Conservation (phyloP, 2,329 filamentous ascomycete species). For the Graphilbum ipis-grandicollis region DNA sequence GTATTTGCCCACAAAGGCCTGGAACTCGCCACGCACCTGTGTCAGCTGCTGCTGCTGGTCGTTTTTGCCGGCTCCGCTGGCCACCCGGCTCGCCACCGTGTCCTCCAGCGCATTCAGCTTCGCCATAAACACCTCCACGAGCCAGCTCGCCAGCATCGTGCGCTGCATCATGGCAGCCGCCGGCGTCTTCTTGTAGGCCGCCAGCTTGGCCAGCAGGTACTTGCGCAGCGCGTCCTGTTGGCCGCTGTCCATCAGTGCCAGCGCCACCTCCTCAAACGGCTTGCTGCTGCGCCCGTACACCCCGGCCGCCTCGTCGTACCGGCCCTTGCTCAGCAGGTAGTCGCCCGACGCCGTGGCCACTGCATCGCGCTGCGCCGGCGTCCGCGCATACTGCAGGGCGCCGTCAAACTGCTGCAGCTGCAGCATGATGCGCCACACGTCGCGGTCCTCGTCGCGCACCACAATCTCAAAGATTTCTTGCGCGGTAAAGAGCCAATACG, state of each 20-base stretch:
- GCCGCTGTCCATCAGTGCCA: slow-evolving; percentile 76
- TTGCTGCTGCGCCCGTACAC: slow-evolving; percentile 94
- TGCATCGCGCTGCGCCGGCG: slow-evolving; percentile 66
- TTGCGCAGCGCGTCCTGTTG: slow-evolving; percentile 83
- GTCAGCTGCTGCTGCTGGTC: slow-evolving; percentile 51
- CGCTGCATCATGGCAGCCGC: slow-evolving; percentile 58
- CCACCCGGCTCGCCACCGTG: slow-evolving; percentile 76
- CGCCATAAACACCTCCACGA: slow-evolving; percentile 92
- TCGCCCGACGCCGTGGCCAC: slow-evolving; percentile 88
- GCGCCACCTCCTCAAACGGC: slow-evolving; percentile 86
- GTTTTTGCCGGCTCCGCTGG: too few relatives aligned
- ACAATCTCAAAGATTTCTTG: slow-evolving; percentile 90
- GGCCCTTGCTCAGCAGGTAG: slow-evolving; percentile 63
- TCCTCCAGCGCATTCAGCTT: slow-evolving; percentile 92
- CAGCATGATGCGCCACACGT: slow-evolving; percentile 91
- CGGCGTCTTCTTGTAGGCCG: slow-evolving; percentile 57
- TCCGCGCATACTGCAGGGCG: slow-evolving; percentile 71
- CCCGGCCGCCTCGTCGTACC: slow-evolving; percentile 69
- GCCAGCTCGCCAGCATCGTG: slow-evolving; percentile 88
- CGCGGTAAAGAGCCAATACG: slow-evolving; percentile 88
- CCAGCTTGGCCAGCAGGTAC: slow-evolving; percentile 74
- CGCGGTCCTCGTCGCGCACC: slow-evolving; percentile 73
- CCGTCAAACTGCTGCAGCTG: slow-evolving; percentile 74
- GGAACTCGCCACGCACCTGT: slow-evolving; percentile 58
- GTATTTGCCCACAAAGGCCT: slow-evolving; percentile 73